phyloP scores from a whole-genome alignment of 2,329 filamentous ascomycete genomes.

The Clonostachys solani region DNA sequence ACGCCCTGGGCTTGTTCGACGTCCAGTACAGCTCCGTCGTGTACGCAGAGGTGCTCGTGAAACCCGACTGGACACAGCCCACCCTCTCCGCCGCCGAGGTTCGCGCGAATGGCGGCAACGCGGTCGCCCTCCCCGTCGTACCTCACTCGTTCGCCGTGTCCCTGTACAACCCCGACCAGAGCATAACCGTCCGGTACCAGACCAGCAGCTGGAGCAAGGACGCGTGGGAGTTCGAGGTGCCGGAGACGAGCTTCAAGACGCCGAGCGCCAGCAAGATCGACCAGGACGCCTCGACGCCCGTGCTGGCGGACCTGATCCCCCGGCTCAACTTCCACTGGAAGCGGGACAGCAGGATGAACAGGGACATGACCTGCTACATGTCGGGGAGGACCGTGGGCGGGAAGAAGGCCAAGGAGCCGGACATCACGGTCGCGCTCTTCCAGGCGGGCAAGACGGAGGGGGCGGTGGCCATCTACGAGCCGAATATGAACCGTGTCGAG shows the following conservation, averaged over 20 bases:
- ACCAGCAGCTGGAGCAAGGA: conserved; percentile 77
- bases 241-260: conserved; percentile 75
- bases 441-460: conserved; percentile 62
- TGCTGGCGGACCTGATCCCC: conserved; percentile 51
- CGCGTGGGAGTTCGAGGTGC: conserved; percentile 90
- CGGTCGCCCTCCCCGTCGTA: conserved; percentile 63
- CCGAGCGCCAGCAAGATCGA: conserved; percentile 80
- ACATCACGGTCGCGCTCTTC: conserved; percentile 92
- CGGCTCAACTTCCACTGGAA: conserved; percentile 86
- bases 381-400: conserved; percentile 71
- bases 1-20: conserved; percentile 82
- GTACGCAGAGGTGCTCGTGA: conserved; percentile 80
- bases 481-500: conserved; percentile 85
- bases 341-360: conserved; percentile 78
- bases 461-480: conserved; percentile 80
- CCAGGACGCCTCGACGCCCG: conserved; percentile 48
- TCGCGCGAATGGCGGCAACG: conserved; percentile 60
- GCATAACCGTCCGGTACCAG: conserved; percentile 66
- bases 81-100: conserved; percentile 78
- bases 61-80: conserved; percentile 82
- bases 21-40: conserved; percentile 75
- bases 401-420: conserved; percentile 86
- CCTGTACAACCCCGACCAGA: conserved; percentile 91
- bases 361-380: conserved; percentile 85
- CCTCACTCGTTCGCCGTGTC: conserved; percentile 79